Base-by-base conservation (phyloP, 371 early-diverging fungal species). In the Mucor sp. region DNA sequence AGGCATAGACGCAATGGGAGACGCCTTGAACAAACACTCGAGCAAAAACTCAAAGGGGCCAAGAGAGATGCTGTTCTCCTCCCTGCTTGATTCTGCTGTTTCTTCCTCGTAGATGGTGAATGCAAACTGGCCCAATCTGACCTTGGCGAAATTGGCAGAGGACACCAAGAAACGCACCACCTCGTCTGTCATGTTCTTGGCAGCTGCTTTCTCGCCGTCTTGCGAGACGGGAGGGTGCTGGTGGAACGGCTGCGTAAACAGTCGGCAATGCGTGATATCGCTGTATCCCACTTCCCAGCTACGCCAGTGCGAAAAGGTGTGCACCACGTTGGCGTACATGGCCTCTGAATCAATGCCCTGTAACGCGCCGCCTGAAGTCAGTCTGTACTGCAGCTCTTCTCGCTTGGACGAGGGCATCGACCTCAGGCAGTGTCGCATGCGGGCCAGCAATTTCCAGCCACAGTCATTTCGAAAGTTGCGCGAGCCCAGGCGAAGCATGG, bases 381-480 rank as follows among this genome's bases (percentile, higher is more conserved):
- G 74, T 8, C 71, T 57, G 19, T 76, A 75, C 30, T 90, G 87
- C 1, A 89, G 66, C 33, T 70, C 72, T 17, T 79, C 81, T 8
- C 78, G 72, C 9, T 64, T 68, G 4, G 71, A 62, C 23, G 68
- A 21, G 7, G 83, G 77, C 81, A 89, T 83, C 1, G 68, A 62
- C 0, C 87, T 75, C 62, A 88, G 74, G 60, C 88, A 88, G 66
- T 90, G 89, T 9, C 94, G 80, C 69, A 94, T 81, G 41, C 91
- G 87, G 4, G 84, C 85, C 6, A 95, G 67, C 2, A 95, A 61
- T 64, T 91, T 93, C 95, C 95, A 95, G 15, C 91, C 91, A 12
- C 83, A 82, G 65, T 91, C 91, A 14, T 82, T 84, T 64, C 93
- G 87, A 60, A 89, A 87, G 60, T 83, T 79, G 6, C 85, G 76